Evolutionary conservation across 2,329 filamentous ascomycete genomes (phyloP).

Genomic region (Ilyonectria mors-panacis): DNA sequence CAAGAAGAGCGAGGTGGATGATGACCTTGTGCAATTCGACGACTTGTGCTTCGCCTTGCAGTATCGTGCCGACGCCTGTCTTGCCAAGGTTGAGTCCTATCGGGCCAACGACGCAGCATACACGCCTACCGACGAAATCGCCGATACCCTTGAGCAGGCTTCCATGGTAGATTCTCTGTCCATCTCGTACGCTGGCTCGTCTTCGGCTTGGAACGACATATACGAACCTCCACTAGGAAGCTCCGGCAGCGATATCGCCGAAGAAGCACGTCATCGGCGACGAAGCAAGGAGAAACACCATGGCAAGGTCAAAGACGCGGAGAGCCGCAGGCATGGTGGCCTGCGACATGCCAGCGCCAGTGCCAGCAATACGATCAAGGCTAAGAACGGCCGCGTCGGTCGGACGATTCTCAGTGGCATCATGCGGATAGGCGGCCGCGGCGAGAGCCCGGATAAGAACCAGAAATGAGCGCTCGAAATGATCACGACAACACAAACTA

Average conservation of each 20-base stretch:
- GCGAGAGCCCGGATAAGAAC: constrained; percentile 58
- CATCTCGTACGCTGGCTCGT: constrained; percentile 49
- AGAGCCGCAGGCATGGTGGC: constrained; percentile 48
- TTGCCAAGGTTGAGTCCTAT: constrained; percentile 63
- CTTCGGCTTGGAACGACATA: constrained; percentile 47
- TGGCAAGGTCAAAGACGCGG: constrained; percentile 49
- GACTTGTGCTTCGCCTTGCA: constrained; percentile 66
- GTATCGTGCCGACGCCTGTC: constrained; percentile 65
- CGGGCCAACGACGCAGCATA: constrained; percentile 56
- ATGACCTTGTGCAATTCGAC: constrained; percentile 69
- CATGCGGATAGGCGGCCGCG: constrained; percentile 60
- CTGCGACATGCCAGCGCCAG: constrained; percentile 50
- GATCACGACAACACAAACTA: constrained; percentile 15
- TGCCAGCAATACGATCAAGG: constrained; percentile 51
- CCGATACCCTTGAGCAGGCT: constrained; percentile 65
- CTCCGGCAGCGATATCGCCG: constrained; percentile 64
- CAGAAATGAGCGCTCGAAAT: constrained; percentile 24
- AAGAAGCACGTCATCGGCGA: constrained; percentile 43
- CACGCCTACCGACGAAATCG: constrained; percentile 55
- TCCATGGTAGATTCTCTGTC: constrained; percentile 55
- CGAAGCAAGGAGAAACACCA: constrained; percentile 53
- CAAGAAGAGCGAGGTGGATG: constrained; percentile 55
- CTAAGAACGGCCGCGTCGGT: constrained; percentile 58
- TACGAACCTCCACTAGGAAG: constrained; percentile 61
- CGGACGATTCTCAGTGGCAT: constrained; percentile 61